Evolutionary conservation across 2,329 filamentous ascomycete species (phyloP), one percentile per base, ranked within the genome.

Genomic region (Fusarium chaquense): DNA sequence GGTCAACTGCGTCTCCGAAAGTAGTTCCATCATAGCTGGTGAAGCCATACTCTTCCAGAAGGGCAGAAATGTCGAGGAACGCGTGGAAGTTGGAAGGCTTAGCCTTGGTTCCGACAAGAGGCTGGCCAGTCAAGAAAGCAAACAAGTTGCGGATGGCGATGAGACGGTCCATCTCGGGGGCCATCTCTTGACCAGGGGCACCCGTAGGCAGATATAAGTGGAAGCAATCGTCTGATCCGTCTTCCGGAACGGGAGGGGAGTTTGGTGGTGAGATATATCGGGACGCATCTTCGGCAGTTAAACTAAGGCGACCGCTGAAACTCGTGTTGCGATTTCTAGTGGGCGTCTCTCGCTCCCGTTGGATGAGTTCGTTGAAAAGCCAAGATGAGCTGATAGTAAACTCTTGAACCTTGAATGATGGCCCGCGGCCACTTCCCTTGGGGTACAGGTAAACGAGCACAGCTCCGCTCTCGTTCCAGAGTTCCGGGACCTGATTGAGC

Each of bases 121-220:
- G 87, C 70, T 90, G 88, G 30, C 86, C 86, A 0, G 84, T 89
- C 58, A 91, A 78, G 67, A 91, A 89, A 8, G 89, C 89, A 67
- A 91, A 91, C 41, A 91, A 76, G 70, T 91, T 91, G 53, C 89
- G 84, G 28, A 89, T 84, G 5, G 85, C 85, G 38, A 91, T 81
- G 15, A 91, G 76, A 4, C 84, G 83, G 52, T 90, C 87, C 36
- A 88, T 75, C 47, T 87, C 84, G 24, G 74, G 72, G 20, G 72
- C 73, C 11, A 77, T 74, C 18, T 69, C 76, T 35, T 69, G 79
- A n/a, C 70, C 80, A 33, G 72, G 81, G 15, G 78, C 76, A 35
- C 61, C 60, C 2, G 81, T 79, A 1, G 88, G 87, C 11, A 90
- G 79, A 71, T 89, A 88, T 15, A 90, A 78, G 22, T 83, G 83